Percentiles rank a stretch among this genome's conserved stretches.
Evolutionary conservation across 2,329 filamentous ascomycete genomes (phyloP).

Genomic region (Pseudogymnoascus sp.): DNA sequence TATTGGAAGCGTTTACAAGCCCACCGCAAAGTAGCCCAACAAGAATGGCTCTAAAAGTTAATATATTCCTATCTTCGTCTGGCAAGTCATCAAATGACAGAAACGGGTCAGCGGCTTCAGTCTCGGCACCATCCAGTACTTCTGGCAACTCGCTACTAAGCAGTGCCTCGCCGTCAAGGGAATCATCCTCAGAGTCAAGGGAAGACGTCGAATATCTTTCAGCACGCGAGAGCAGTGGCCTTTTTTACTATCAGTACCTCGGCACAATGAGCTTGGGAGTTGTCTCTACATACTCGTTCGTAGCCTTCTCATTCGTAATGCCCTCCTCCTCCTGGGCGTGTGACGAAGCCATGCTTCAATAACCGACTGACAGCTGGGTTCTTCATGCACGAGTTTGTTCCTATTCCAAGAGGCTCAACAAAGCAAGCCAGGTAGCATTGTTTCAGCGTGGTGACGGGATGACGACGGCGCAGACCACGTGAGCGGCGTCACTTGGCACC

Average conservation of each 20-base stretch:
- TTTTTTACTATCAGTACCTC: not conserved
- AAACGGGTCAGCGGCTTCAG: not conserved
- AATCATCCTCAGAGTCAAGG: not conserved
- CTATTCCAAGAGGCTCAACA: not conserved
- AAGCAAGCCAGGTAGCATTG: not conserved
- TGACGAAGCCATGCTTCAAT: not conserved
- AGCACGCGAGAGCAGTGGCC: not conserved
- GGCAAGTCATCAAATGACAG: conserved; percentile 4
- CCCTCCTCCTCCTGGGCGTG: not conserved
- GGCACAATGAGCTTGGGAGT: not conserved
- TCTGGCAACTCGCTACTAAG: not conserved
- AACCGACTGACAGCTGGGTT: not conserved
- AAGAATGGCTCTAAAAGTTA: not conserved
- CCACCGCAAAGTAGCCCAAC: not conserved
- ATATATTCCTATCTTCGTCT: conserved; percentile 1
- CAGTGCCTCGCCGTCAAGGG: not conserved
- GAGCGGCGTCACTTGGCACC: not conserved
- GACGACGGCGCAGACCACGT: not conserved
- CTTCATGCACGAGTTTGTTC: not conserved
- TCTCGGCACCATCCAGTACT: not conserved
- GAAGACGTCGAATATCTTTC: not conserved
- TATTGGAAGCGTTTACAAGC: conserved; percentile 6
- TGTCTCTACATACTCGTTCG: conserved; percentile 1
- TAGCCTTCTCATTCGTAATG: not conserved
- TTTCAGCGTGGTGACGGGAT: not conserved